Evolutionary conservation across 1,284 basidiomycete genomes (phyloP).

Genomic region (Puccinia horiana): DNA sequence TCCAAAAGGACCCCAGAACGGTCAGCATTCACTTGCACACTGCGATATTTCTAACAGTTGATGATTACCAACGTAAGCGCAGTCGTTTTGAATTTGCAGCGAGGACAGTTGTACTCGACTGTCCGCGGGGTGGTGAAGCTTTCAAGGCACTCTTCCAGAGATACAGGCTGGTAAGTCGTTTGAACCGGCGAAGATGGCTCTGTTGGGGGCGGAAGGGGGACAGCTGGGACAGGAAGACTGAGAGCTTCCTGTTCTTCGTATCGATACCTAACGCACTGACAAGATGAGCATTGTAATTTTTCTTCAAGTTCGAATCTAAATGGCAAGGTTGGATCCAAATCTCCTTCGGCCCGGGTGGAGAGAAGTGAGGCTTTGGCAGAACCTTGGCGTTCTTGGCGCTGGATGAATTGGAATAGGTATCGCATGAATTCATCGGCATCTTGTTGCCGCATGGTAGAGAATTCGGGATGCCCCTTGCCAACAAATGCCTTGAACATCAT

Average conservation of each 20-base stretch:
- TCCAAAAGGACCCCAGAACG: not conserved
- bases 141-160: conserved; percentile 71
- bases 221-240: conserved; percentile 75
- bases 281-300: conserved; percentile 76
- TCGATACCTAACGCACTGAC: conserved; percentile 83
- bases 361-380: conserved; percentile 57
- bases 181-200: conserved; percentile 65
- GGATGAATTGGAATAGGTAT: conserved; percentile 69
- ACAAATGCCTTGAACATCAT: conserved; percentile 83
- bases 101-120: conserved; percentile 69
- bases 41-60: conserved; percentile 43
- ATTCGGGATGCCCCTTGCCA: conserved; percentile 90
- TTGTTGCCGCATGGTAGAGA: conserved; percentile 94
- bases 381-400: conserved; percentile 68
- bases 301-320: conserved; percentile 85
- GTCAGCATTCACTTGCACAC: not conserved
- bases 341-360: conserved; percentile 60
- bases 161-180: conserved; percentile 69
- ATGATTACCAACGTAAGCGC: conserved; percentile 61
- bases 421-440: conserved; percentile 94
- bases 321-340: conserved; percentile 66
- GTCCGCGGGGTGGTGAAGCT: conserved; percentile 69
- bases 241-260: conserved; percentile 76
- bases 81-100: conserved; percentile 59
- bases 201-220: conserved; percentile 58